Conservation (phyloP, 441 rosid genomes). For the Pelargonium myrrhifolium region DNA sequence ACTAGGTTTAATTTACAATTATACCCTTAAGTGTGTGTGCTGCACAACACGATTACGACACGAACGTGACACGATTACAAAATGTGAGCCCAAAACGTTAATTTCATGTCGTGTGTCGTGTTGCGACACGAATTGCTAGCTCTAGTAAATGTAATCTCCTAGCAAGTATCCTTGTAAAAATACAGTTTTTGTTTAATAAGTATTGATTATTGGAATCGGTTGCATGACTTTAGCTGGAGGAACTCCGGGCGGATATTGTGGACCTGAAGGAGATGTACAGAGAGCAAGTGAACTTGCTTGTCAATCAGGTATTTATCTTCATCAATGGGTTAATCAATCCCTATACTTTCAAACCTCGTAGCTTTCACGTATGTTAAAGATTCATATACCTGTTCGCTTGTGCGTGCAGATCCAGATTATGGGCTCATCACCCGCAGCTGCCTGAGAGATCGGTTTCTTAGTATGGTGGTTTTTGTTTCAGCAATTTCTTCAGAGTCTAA, state of each 20-base stretch:
- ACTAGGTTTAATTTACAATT: too few species aligned
- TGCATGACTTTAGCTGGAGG: conserved; percentile 70
- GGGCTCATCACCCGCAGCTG: conserved; percentile 4
- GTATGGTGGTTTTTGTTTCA: not conserved
- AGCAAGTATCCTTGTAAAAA: not conserved
- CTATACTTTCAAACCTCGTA: not conserved
- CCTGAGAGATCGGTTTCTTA: not conserved
- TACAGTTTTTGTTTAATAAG: not conserved
- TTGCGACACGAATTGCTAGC: too few species aligned
- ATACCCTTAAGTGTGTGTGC: too few species aligned
- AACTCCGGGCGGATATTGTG: conserved; percentile 84
- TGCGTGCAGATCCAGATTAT: conserved; percentile 7
- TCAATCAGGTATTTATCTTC: conserved; percentile 57
- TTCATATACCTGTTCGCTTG: not conserved
- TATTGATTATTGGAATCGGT: conserved; percentile 17
- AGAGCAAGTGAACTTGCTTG: conserved; percentile 97
- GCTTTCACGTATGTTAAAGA: not conserved
- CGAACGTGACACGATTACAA: too few species aligned
- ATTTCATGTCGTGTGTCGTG: too few species aligned
- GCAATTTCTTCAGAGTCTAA: not conserved
- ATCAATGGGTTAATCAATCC: not conserved
- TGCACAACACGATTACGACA: too few species aligned
- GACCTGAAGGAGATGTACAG: conserved; percentile 99
- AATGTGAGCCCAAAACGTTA: too few species aligned
- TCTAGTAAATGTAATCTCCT: not conserved